Base-by-base conservation (phyloP, 2,329 filamentous ascomycete species). In the Trichoderma koningiopsis region DNA sequence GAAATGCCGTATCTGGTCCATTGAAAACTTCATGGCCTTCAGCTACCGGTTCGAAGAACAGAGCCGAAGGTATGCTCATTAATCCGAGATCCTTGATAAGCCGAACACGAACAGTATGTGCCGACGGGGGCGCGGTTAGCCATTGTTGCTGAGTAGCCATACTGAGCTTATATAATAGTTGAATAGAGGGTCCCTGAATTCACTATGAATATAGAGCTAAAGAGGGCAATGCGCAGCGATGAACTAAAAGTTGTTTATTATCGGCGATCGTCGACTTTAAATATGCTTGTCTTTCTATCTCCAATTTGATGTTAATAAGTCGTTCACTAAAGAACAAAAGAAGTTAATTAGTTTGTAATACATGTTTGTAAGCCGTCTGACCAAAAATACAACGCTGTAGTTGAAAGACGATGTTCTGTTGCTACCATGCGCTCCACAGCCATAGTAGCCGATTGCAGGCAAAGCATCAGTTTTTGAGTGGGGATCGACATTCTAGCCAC, bases 21-120 rank as follows among this genome's bases (percentile, higher is more conserved):
- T 58, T 66, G 19, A 58, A 31, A 24, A 47, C 14, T 5, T 58
- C 63, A n/a, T 66, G 63, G 8, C 63, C 63, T n/a, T 58, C 55
- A n/a, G 24, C 37, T 1, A 49, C 53, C 11, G 63, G 63, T 14
- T 66, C 53, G 4, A 66, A 5, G 16, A 66, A 35, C 2, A 66
- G 29, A 22, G 35, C 40, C 7, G 63, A 33, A 2, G 63, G 53
- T 33, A 66, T 24, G 16, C 24, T 49, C 63, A 58, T 31, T 10
- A 35, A 1, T n/a, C 63, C 63, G 19, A 57, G n/a, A 14, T 43
- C 63, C 19, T 66, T 35, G 22, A 66, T 66, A 14, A 66, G 53
- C 0, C 63, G 63, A 49, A 66, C 63, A 16, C 52, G 7, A 49
- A 58, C 63, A 5, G 63, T 66, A 5, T 47, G 37, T 5, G 53